Percentiles rank a stretch among this genome's conserved stretches.
These are phyloP conservation scores for Tagetes patula DNA, from an alignment of 129 eudicot genomes.

Conservation along the genomic window DNA sequence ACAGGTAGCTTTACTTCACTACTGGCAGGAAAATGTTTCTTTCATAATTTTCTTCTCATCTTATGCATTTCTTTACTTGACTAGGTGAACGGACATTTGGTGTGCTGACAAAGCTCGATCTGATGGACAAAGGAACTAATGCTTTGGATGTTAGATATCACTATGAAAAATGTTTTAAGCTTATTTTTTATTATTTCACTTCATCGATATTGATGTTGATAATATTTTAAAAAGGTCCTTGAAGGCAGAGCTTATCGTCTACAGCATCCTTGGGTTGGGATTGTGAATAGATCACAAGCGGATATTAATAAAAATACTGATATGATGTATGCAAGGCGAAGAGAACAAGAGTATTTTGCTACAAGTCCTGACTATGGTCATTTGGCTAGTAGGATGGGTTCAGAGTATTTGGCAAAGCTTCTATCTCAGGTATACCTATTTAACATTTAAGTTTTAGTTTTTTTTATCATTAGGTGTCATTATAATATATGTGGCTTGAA, in stretches of 20 bases:
- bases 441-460: constrained; percentile 4
- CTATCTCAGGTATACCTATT: constrained; percentile 43
- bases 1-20: constrained; percentile 38
- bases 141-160: constrained; percentile 57
- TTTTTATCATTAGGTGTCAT: neutral
- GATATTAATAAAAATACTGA: constrained; percentile 57
- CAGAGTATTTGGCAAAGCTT: constrained; percentile 65
- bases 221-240: constrained; percentile 46
- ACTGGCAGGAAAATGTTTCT: neutral
- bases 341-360: constrained; percentile 62
- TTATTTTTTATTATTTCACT: neutral
- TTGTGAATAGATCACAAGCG: constrained; percentile 70
- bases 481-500: neutral
- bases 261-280: constrained; percentile 77
- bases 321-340: constrained; percentile 53
- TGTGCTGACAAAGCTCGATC: constrained; percentile 69
- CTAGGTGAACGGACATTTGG: constrained; percentile 71
- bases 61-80: constrained; percentile 15
- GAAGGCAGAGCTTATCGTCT: constrained; percentile 72
- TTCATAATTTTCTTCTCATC: neutral
- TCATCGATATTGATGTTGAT: constrained; percentile 9
- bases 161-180: neutral
- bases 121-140: constrained; percentile 79
- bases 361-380: constrained; percentile 64
- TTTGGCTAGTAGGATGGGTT: constrained; percentile 57